These are phyloP conservation scores for Sapria himalayana DNA, from an alignment of 345 rosid species.

Conservation along the genomic window DNA sequence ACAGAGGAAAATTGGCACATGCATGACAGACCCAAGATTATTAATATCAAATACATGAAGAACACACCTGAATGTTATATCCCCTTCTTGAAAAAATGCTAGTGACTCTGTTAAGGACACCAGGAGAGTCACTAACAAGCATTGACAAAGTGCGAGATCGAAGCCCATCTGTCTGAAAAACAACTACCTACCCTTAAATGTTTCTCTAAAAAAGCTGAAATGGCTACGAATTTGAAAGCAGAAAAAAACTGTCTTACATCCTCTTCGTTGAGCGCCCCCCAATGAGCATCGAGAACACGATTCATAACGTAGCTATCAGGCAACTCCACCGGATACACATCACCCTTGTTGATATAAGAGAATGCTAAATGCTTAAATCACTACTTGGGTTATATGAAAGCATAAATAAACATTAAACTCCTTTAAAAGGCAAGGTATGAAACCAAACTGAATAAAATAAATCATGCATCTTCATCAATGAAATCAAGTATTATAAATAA, in stretches of 20 bases:
- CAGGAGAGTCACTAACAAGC: constrained; percentile 59
- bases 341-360: constrained; percentile 81
- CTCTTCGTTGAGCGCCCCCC: constrained; percentile 77
- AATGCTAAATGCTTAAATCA: too few species aligned
- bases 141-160: constrained; percentile 65
- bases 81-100: constrained; percentile 78
- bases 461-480: too few species aligned
- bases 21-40: neutral
- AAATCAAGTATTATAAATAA: too few species aligned
- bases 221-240: neutral
- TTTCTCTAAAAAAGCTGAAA: neutral
- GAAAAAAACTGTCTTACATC: constrained; percentile 39
- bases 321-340: constrained; percentile 86
- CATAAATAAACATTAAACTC: too few species aligned
- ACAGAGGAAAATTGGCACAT: constrained; percentile 6
- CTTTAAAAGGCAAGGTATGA: too few species aligned
- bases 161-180: constrained; percentile 51
- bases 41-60: neutral
- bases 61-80: constrained; percentile 64
- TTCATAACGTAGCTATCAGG: constrained; percentile 17
- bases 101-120: constrained; percentile 70
- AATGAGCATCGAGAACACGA: constrained; percentile 84
- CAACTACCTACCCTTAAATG: neutral
- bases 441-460: too few species aligned
- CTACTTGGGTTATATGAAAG: too few species aligned